Evolutionary conservation across 192 early-diverging fungal species (phyloP), one percentile per base, ranked within the genome.

Genomic region (Coemansia sp.): DNA sequence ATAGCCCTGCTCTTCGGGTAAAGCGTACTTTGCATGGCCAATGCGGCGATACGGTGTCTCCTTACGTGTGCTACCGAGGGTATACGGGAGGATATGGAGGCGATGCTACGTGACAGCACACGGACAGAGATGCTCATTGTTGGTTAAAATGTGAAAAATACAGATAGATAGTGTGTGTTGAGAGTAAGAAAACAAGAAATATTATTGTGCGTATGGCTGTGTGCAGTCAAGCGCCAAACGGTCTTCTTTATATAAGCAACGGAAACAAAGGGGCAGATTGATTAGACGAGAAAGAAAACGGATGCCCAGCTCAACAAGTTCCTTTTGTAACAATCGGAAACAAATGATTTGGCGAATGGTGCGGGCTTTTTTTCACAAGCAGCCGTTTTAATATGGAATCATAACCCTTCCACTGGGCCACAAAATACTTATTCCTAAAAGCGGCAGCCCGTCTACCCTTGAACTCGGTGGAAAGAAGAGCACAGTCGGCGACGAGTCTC

Each of bases 91-190:
- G n/a, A 47, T 22, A 62, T 29, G 6, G 59, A 54, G 9, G 55
- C 61, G 33, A 66, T 29, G 31, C 61, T 55, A 41, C 78, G 72
- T 38, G 65, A 31, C 20, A 74, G 34, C 6, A 40, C 33, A 53
- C 71, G 72, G 19, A 52, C 48, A 17, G 61, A 40, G 23, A 67
- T 29, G 54, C 78, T 74, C 65, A 71, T 74, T 20, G 38, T 47
- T n/a, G 58, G 45, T 31, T n/a, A 31, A 2, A 54, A 61, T 36
- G 31, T 19, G 6, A 29, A 38, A 33, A 48, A 48, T 48, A 48
- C 45, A 48, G 14, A 25, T 48, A 28, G 20, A 50, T 6, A 1
- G 34, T 36, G 34, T 36, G 34, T 5, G 34, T 36, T 29, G 17
- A 22, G 40, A 38, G 48, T 7, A 38, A 57, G 37, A 34, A 58